Evolutionary conservation across 2,329 filamentous ascomycete species (phyloP).

Genomic region (Colletotrichum abscissum): DNA sequence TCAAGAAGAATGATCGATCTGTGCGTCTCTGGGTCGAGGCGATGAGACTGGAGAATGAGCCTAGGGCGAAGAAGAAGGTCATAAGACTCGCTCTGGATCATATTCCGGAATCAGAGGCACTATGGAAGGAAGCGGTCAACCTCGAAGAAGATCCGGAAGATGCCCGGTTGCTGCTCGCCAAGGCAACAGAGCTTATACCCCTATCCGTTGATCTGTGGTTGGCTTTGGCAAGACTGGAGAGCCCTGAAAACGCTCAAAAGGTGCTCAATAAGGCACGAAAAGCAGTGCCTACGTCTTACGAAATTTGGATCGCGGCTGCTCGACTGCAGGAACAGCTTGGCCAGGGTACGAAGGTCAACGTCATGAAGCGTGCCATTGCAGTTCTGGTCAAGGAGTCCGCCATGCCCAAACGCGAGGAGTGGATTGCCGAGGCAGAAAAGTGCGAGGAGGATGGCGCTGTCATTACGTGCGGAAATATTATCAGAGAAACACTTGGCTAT

Average conservation of each 20-base stretch:
- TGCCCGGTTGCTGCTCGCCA: slow-evolving; percentile 88
- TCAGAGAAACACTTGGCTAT: slow-evolving; percentile 93
- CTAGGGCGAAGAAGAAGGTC: slow-evolving; percentile 90
- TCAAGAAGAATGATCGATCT: slow-evolving; percentile 89
- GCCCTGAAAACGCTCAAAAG: slow-evolving; percentile 90
- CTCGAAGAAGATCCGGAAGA: slow-evolving; percentile 91
- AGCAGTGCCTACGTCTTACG: slow-evolving; percentile 90
- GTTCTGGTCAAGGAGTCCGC: slow-evolving; percentile 90
- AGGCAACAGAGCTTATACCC: slow-evolving; percentile 95
- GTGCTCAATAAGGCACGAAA: slow-evolving; percentile 96
- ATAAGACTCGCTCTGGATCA: slow-evolving; percentile 91
- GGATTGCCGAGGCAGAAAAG: slow-evolving; percentile 94
- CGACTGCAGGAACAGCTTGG: slow-evolving; percentile 90
- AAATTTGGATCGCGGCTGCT: slow-evolving; percentile 96
- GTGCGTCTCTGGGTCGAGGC: slow-evolving; percentile 95
- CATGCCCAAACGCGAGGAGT: slow-evolving; percentile 97
- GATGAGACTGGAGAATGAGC: slow-evolving; percentile 88
- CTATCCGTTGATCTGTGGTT: slow-evolving; percentile 96
- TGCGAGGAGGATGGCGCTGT: slow-evolving; percentile 93
- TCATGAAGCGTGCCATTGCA: slow-evolving; percentile 95
- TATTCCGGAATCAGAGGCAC: slow-evolving; percentile 90
- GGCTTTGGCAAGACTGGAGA: slow-evolving; percentile 89
- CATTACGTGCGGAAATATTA: slow-evolving; percentile 88
- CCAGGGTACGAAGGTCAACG: slow-evolving; percentile 81
- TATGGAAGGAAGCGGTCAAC: slow-evolving; percentile 99